Evolutionary conservation across 306 rosid species (phyloP), one percentile per base, ranked within the genome.

Genomic region (Medicago ruthenica): DNA sequence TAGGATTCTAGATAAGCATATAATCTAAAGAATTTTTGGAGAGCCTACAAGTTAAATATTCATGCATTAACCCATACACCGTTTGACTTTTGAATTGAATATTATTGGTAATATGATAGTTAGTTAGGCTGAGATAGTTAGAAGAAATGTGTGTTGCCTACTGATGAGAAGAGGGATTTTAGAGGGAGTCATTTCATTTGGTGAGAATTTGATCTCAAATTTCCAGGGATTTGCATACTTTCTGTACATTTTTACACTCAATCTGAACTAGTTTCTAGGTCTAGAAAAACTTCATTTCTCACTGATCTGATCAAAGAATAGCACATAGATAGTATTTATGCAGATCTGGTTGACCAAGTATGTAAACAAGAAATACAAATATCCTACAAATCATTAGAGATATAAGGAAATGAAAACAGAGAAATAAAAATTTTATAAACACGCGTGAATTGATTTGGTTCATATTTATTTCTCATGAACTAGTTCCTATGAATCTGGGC

Each of bases 71-170:
- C 21, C n/a, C 31, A 8, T 64, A 50, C n/a, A 41, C 48, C 6
- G 12, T 54, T 54, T 55, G 5, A 55, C 72, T 76, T 55, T 18
- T 18, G 5, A 55, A 77, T 76, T 34, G 65, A 8, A 42, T 41
- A 9, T 42, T 65, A 42, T 13, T 65, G 44, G 21, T 22, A 57
- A 57, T 22, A 21, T 57, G 36, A 21, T 24, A 27, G 22, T 59
- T 22, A 18, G 13, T 57, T 57, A 48, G 54, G 16, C 8, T 27
- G 34, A 27, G 48, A 44, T 48, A 59, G 65, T 58, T 22, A 22
- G 16, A 21, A 59, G 13, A 22, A 59, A 59, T 39, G 8, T 13
- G 8, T 5, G 17, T 24, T 59, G 17, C 65, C 39, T 17, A 53
- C n/a, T 16, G 24, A 18, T 53, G 24, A 22, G 7, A 57, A 57